phyloP scores from a whole-genome alignment of 768 basidiomycete genomes.

The Pleurotus giganteus region DNA sequence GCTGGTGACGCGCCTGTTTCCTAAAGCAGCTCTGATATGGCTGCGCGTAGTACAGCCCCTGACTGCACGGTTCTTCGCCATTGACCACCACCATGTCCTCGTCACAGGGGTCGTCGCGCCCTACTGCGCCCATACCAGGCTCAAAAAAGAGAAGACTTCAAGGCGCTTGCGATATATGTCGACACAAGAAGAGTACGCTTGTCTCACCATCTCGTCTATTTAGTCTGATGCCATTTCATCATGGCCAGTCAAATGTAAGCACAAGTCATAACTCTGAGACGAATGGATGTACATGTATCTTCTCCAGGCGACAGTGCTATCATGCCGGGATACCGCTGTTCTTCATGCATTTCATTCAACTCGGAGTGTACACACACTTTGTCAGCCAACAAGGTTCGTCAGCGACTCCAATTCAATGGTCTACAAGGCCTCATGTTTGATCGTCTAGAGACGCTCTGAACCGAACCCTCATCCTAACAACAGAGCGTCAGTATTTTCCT shows the following conservation, averaged over 20 bases:
- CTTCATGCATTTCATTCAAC: slow-evolving; percentile 64
- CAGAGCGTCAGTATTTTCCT: slow-evolving; percentile 22
- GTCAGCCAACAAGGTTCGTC: slow-evolving; percentile 61
- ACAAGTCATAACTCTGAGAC: not conserved
- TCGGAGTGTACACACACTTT: slow-evolving; percentile 63
- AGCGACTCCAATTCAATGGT: not conserved
- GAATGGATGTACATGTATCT: too few relatives aligned
- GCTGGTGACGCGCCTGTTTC: not conserved
- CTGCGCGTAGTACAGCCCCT: not conserved
- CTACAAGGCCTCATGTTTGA: not conserved
- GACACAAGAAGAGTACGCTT: slow-evolving; percentile 76
- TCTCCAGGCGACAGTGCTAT: slow-evolving; percentile 65
- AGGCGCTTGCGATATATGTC: slow-evolving; percentile 79
- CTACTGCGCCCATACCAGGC: not conserved
- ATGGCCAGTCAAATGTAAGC: slow-evolving; percentile 61
- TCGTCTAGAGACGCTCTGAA: slow-evolving; percentile 24
- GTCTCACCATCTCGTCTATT: not conserved
- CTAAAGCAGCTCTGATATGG: not conserved
- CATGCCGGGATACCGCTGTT: slow-evolving; percentile 64
- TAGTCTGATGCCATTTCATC: slow-evolving; percentile 5
- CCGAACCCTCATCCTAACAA: slow-evolving; percentile 56
- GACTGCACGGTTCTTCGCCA: not conserved
- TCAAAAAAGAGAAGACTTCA: slow-evolving; percentile 71
- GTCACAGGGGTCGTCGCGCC: not conserved
- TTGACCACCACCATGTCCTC: not conserved